Conservation (phyloP, 2,329 filamentous ascomycete species). For the Talaromyces pinophilus region DNA sequence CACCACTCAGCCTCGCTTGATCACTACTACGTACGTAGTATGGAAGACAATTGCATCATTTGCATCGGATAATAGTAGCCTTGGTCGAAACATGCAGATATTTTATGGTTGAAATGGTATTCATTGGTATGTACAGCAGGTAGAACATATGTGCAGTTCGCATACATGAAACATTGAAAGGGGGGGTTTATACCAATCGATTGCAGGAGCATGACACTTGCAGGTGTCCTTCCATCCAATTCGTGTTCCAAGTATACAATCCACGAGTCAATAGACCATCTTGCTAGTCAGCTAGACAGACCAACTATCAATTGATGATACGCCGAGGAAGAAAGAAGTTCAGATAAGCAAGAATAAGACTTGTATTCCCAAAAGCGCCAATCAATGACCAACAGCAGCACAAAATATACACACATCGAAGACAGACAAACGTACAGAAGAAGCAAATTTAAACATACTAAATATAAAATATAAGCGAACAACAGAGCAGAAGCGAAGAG, state of each 20-base stretch:
- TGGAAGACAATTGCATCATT: background rate
- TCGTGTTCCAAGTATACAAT: too few relatives aligned
- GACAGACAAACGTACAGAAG: background rate
- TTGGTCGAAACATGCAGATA: background rate
- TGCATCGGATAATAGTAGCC: background rate
- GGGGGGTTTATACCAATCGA: background rate
- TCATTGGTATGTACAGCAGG: background rate
- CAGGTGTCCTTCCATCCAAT: background rate
- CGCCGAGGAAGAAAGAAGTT: background rate
- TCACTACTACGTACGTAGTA: too few relatives aligned
- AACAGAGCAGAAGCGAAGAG: background rate
- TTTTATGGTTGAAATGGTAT: background rate
- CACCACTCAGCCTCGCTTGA: too few relatives aligned
- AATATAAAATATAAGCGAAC: background rate
- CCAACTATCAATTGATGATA: background rate
- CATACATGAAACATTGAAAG: background rate
- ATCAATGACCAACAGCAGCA: constrained; percentile 5
- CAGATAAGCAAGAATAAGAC: background rate
- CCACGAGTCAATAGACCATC: background rate
- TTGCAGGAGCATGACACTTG: background rate
- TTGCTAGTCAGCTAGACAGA: background rate
- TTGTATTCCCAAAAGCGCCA: constrained; percentile 8
- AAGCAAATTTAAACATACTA: background rate
- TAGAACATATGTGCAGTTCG: background rate
- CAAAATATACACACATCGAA: background rate